Conservation (phyloP, 176 grass and related monocot genomes). For the Areca catechu region DNA sequence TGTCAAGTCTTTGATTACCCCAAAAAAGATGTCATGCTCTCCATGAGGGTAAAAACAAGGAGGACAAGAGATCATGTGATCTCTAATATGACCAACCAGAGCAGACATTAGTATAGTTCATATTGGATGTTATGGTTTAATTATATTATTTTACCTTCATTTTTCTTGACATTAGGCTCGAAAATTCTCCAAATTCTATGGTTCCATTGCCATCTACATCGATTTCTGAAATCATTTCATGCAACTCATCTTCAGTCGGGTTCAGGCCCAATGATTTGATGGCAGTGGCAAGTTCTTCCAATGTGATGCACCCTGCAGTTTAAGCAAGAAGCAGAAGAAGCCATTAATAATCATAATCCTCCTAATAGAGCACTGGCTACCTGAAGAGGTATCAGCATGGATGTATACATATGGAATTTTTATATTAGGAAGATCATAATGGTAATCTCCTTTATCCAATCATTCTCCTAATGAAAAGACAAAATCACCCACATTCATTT, state of each 20-base stretch:
- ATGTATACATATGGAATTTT: too few relatives aligned
- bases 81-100: too few relatives aligned
- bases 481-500: too few relatives aligned
- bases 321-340: background rate
- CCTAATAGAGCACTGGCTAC: background rate
- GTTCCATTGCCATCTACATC: constrained; percentile 73
- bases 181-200: constrained; percentile 79
- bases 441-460: too few relatives aligned
- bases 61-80: too few relatives aligned
- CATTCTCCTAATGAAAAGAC: too few relatives aligned
- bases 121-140: background rate
- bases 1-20: too few relatives aligned
- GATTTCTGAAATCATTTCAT: constrained; percentile 68
- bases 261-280: constrained; percentile 63
- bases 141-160: constrained; percentile 14
- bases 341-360: background rate
- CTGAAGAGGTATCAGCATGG: background rate
- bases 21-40: too few relatives aligned
- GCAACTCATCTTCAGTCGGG: constrained; percentile 39
- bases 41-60: too few relatives aligned
- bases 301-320: constrained; percentile 55
- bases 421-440: too few relatives aligned
- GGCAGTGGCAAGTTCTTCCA: constrained; percentile 56
- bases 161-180: constrained; percentile 51
- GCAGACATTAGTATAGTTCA: too few relatives aligned